Evolutionary conservation across 2,329 filamentous ascomycete species (phyloP).

Genomic region (Pezicula radicicola): DNA sequence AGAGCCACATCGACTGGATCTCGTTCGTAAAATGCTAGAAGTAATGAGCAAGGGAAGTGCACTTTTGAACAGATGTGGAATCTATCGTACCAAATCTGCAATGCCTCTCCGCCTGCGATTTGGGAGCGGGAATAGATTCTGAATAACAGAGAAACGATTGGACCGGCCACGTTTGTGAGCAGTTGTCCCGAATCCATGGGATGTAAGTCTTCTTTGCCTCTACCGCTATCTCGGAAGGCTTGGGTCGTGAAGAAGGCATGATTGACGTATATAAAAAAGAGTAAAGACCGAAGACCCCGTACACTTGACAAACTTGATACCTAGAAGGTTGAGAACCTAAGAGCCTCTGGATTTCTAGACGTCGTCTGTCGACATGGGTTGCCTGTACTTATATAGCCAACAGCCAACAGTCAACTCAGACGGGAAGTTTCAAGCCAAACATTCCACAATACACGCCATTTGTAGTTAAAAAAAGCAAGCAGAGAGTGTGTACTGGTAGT

Average conservation of each 20-base stretch:
- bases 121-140: conserved; percentile 41
- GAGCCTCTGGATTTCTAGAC: neutral
- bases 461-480: neutral
- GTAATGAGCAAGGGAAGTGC: neutral
- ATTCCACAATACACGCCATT: neutral
- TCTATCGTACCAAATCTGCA: conserved; percentile 40
- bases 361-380: neutral
- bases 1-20: conserved; percentile 61
- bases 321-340: neutral
- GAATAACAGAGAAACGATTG: conserved; percentile 50
- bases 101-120: conserved; percentile 20
- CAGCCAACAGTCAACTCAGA: too few relatives aligned
- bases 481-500: neutral
- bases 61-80: neutral
- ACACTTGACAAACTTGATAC: neutral
- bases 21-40: conserved; percentile 44
- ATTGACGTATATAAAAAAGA: conserved; percentile 7
- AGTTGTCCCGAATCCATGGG: conserved; percentile 58
- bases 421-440: neutral
- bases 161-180: conserved; percentile 50
- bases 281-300: neutral
- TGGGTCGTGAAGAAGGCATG: conserved; percentile 59
- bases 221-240: conserved; percentile 67
- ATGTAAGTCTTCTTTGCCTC: conserved; percentile 72
- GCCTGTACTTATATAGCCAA: neutral